A percentile compares a stretch with the other conserved stretches of the same genome.
Evolutionary conservation across 2,329 filamentous ascomycete species (phyloP).

Genomic region (Xylaria sp.): DNA sequence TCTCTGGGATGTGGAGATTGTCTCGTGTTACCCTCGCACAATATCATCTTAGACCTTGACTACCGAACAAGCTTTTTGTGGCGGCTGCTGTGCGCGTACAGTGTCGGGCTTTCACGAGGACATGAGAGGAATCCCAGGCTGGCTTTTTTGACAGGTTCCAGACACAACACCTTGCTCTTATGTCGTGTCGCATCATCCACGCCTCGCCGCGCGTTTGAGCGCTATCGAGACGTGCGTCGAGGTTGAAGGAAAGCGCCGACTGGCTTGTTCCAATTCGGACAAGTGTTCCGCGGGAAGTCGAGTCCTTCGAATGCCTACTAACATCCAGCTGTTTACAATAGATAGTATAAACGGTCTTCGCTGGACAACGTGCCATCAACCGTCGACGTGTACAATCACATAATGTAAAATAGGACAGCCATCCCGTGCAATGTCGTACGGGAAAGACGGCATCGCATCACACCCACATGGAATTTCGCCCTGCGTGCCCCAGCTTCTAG

Average conservation of each 20-base stretch:
- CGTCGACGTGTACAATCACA: neutral
- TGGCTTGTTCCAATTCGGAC: neutral
- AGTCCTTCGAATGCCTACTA: neutral
- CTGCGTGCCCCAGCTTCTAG: neutral
- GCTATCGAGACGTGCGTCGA: constrained; percentile 1
- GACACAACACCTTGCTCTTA: constrained; percentile 19
- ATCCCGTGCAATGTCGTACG: constrained; percentile 10
- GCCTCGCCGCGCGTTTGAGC: constrained; percentile 5
- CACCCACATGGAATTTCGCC: neutral
- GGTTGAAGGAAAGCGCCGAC: constrained; percentile 1
- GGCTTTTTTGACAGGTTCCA: constrained; percentile 29
- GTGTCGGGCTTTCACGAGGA: constrained; percentile 22
- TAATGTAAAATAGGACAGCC: constrained; percentile 11
- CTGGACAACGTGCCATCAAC: neutral
- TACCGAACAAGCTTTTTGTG: constrained; percentile 27
- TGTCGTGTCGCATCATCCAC: constrained; percentile 17
- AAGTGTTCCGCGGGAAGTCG: neutral
- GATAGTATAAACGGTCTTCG: neutral
- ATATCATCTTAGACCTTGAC: constrained; percentile 26
- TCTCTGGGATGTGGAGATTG: constrained; percentile 39
- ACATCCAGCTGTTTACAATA: neutral
- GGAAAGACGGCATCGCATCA: neutral
- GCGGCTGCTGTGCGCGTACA: constrained; percentile 20
- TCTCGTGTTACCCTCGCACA: constrained; percentile 36
- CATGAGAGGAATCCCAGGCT: constrained; percentile 23